Base-by-base conservation (phyloP, 768 basidiomycete species). In the Trametes gibbosa region DNA sequence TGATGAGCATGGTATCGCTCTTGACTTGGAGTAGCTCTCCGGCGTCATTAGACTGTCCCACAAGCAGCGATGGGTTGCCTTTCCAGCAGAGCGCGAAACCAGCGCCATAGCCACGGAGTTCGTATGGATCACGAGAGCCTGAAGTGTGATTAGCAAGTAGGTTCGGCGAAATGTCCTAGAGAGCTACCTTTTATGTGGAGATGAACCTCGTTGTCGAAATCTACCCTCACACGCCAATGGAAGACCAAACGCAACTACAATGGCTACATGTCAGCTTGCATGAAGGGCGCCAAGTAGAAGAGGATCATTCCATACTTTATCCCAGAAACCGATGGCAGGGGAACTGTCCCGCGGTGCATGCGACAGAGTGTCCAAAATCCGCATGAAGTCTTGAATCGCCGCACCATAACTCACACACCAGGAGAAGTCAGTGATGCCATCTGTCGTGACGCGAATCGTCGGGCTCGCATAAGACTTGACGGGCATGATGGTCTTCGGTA, bases 401-500 rank as follows among this genome's bases (percentile, higher is more conserved):
- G 94, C 88, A 45, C 84, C 82, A 62, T 93, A 91, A 62, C 94
- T 95, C 43, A 93, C 83, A 16, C 90, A 90, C 95, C 95, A 98
- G 16, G 88, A 84, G 61, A 97, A 81, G 37, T 86, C 82, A 0
- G 92, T 90, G 5, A 86, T 79, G 32, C 76, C 78, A 21, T 81
- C 73, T 5, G 88, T 84, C n/a, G 77, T 74, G 48, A 97, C 80
- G 19, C 80, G 78, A 63, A 98, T 80, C 13, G 75, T 72, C 3
- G 94, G 92, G 45, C 82, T 80, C 1, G 91, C 90, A 67, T 95
- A 97, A 8, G 88, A 91, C 74, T 98, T 98, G 66, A 95, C 89
- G 0, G 95, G 90, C 90, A 95, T 96, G 57, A 93, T 87, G 0
- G 94, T 95, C 72, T 95, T 97, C 1, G 94, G 92, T 34, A 96